phyloP scores from a whole-genome alignment of 192 early-diverging fungal species.

The Coemansia sp. region DNA sequence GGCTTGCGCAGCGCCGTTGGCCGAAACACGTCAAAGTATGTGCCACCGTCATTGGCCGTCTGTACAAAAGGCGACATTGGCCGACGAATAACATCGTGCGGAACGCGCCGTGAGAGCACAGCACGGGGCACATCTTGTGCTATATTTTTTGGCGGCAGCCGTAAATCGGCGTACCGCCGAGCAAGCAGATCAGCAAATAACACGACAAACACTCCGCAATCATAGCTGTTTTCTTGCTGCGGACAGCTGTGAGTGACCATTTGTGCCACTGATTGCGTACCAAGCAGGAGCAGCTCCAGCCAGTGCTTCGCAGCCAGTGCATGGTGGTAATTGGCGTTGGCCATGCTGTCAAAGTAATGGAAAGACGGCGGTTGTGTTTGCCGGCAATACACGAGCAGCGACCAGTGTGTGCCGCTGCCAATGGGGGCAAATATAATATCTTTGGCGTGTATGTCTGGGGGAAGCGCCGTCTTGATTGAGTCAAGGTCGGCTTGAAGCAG shows the following conservation, averaged over 20 bases:
- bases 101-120: background rate
- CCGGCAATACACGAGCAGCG: conserved; percentile 27
- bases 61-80: conserved; percentile 17
- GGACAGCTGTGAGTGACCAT: conserved; percentile 48
- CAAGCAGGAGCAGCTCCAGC: background rate
- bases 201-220: conserved; percentile 48
- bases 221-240: conserved; percentile 45
- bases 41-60: background rate
- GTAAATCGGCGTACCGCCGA: conserved; percentile 38
- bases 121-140: background rate
- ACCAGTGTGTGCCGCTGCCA: conserved; percentile 36
- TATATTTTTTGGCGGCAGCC: background rate
- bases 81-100: background rate
- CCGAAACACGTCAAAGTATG: background rate
- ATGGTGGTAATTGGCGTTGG: conserved; percentile 32
- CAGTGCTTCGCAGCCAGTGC: conserved; percentile 18
- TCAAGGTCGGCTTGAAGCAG: conserved; percentile 15
- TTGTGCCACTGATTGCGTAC: background rate
- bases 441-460: conserved; percentile 11
- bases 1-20: conserved; percentile 6
- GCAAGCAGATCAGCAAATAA: conserved; percentile 43
- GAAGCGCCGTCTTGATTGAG: conserved; percentile 15
- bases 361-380: conserved; percentile 5
- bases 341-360: conserved; percentile 52
- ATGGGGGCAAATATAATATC: conserved; percentile 33